Base-by-base conservation (phyloP, 2,329 filamentous ascomycete species). In the Aspergillus neoniger region DNA sequence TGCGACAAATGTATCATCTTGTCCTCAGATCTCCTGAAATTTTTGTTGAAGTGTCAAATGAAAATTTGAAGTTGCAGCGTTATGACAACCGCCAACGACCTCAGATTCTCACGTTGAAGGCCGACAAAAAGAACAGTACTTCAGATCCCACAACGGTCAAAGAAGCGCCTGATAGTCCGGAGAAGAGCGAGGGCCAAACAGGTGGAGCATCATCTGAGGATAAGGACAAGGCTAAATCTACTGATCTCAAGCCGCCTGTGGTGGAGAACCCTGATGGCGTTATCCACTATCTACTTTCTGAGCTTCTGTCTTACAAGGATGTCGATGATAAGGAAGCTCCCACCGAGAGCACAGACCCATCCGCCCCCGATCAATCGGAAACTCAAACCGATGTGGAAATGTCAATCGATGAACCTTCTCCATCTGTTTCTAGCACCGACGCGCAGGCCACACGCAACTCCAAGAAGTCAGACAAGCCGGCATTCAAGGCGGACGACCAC, bases 201-300 rank as follows among this genome's bases (percentile, higher is more conserved):
- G 57, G 67, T 68, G 62, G 64, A 58, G 30, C 59, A 58, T 54
- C 47, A 23, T 57, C 55, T 12, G 69, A 72, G 5, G 60, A 65
- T 25, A 77, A 76, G 60, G 69, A 73, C 23, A 77, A 78, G 62
- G 62, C 61, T 3, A 96, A 94, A 75, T 76, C 81, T 3, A 68
- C 79, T 0, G 92, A 97, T 62, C 77, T 86, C 43, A 97, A 96
- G 77, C 82, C 91, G 8, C 94, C 95, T 1, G 83, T 93, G 12
- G 88, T 97, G 5, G 93, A 97, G 74, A 92, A 95, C 63, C 92
- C 94, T 0, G 95, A 98, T 75, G 95, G 95, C 4, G 92, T 99
- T 3, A 89, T 99, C 60, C 92, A 98, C 71, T 99, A 96, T 76
- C 82, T 99, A 21, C 86, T 99, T 4, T 96, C 91, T 60, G 95